Evolutionary conservation across 192 early-diverging fungal species (phyloP), one percentile per base, ranked within the genome.

Genomic region (Coemansia reversa): DNA sequence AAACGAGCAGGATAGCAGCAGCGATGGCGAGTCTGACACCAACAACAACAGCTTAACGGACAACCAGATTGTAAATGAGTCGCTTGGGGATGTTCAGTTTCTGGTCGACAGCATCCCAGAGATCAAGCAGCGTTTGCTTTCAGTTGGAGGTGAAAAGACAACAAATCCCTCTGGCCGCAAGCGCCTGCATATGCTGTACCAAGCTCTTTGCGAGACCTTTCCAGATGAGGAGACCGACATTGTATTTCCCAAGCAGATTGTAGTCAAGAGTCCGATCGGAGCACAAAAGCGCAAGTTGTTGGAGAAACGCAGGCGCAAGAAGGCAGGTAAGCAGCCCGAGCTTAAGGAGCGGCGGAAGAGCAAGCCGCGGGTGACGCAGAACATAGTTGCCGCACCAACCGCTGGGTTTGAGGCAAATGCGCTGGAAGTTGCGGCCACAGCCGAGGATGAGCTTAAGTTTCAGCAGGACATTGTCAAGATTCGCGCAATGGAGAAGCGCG

Each of bases 161-260:
- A 49, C 57, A 16, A 27, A 39, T 18, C 42, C 74, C 4, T 11
- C 68, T 28, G 79, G 79, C 1, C 79, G 79, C 61, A 75, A 67
- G 62, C 69, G 74, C 29, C 28, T 81, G 56, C 56, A 72, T 55
- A 49, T 70, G 42, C 51, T 81, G 22, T 81, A 81, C 62, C 74
- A 81, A 54, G 71, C 60, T 48, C 67, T 81, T 16, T 66, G 74
- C 53, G 70, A 76, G 7, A 76, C 72, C 2, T 81, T 81, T 67
- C 79, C 74, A 7, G 69, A 72, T 20, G 78, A 81, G 25, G 74
- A 69, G 30, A 63, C 5, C 45, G 78, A 75, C 25, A 61, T 81
- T n/a, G 55, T 65, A 16, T 48, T 81, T n/a, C 42, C 60, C 7
- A 51, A 56, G 27, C 54, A 42, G 27, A 60, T 81, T 42, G 56